Conservation (phyloP, 2,329 filamentous ascomycete genomes). For the Aureobasidium sp. region DNA sequence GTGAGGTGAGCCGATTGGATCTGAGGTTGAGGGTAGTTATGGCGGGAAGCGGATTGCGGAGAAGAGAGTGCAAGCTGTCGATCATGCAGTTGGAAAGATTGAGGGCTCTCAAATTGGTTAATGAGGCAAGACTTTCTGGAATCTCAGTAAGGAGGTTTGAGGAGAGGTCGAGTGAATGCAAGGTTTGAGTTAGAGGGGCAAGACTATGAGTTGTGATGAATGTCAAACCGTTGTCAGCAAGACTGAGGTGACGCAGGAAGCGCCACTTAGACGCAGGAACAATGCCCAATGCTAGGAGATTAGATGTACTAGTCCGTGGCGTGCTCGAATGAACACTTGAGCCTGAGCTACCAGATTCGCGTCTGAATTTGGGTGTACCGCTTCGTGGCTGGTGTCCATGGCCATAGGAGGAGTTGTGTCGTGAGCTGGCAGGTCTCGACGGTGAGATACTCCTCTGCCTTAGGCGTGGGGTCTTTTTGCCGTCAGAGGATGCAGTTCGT, state of each 20-base stretch:
- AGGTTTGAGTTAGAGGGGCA: conserved; percentile 72
- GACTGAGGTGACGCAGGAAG: conserved; percentile 82
- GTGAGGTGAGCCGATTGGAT: conserved; percentile 76
- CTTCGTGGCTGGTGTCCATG: conserved; percentile 61
- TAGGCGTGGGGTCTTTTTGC: conserved; percentile 30
- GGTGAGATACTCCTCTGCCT: conserved; percentile 75
- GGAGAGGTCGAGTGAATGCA: conserved; percentile 89
- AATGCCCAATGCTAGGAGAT: conserved; percentile 62
- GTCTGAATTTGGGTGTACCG: conserved; percentile 65
- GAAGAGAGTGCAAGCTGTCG: conserved; percentile 80
- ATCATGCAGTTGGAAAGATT: conserved; percentile 99
- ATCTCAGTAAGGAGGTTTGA: conserved; percentile 91
- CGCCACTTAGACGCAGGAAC: conserved; percentile 88
- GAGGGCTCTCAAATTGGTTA: conserved; percentile 82
- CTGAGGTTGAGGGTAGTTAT: conserved; percentile 90
- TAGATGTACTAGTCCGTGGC: conserved; percentile 64
- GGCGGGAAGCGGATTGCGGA: conserved; percentile 78
- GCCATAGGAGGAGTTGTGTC: conserved; percentile 58
- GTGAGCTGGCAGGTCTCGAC: conserved; percentile 65
- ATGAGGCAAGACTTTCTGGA: conserved; percentile 77
- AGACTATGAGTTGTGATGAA: conserved; percentile 69
- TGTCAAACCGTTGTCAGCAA: conserved; percentile 86
- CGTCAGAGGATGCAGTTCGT: conserved; percentile 51
- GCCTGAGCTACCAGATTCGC: conserved; percentile 90
- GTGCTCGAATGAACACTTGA: conserved; percentile 58